A percentile compares a stretch with the other conserved stretches of the same genome.
phyloP scores from a whole-genome alignment of 495 filamentous ascomycete species.

The Podospora bellae-mahoneyi region DNA sequence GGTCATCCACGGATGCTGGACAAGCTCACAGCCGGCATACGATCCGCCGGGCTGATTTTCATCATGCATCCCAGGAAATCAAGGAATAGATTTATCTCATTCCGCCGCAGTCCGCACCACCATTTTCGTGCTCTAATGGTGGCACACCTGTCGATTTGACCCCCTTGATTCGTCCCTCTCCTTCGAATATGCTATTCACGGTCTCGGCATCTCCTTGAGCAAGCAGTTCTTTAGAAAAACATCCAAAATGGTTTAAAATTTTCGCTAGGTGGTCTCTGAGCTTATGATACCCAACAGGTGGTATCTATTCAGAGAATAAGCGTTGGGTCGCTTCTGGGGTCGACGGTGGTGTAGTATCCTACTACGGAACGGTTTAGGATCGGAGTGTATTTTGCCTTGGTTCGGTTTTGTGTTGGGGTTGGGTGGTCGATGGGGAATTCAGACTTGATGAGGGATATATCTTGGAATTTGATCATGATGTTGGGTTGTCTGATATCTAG shows the following conservation, averaged over 20 bases:
- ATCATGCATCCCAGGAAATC: conserved; percentile 18
- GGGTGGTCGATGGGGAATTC: conserved; percentile 6
- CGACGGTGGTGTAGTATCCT: neutral
- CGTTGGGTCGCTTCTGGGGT: neutral
- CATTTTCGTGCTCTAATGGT: conserved; percentile 7
- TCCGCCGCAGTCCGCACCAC: conserved; percentile 7
- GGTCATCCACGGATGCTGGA: conserved; percentile 21
- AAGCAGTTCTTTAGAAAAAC: conserved; percentile 26
- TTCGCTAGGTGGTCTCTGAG: conserved; percentile 24
- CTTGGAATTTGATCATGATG: conserved; percentile 24
- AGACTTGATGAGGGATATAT: conserved; percentile 16
- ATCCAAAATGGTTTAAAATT: conserved; percentile 28
- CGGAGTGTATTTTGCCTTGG: no score
- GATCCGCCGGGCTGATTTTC: conserved; percentile 21
- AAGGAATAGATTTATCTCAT: conserved; percentile 11
- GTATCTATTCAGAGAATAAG: conserved; percentile 15
- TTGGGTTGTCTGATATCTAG: conserved; percentile 21
- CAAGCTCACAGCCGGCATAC: conserved; percentile 10
- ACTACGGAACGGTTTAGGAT: no score
- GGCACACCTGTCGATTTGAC: neutral
- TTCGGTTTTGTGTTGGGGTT: neutral
- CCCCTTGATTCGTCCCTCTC: conserved; percentile 7
- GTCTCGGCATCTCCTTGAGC: conserved; percentile 23
- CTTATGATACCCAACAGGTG: conserved; percentile 20
- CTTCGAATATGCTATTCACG: conserved; percentile 20